Percentiles rank a stretch among this genome's conserved stretches.
phyloP scores from a whole-genome alignment of 352 stramenopile genomes.

The Pythium apleroticum region DNA sequence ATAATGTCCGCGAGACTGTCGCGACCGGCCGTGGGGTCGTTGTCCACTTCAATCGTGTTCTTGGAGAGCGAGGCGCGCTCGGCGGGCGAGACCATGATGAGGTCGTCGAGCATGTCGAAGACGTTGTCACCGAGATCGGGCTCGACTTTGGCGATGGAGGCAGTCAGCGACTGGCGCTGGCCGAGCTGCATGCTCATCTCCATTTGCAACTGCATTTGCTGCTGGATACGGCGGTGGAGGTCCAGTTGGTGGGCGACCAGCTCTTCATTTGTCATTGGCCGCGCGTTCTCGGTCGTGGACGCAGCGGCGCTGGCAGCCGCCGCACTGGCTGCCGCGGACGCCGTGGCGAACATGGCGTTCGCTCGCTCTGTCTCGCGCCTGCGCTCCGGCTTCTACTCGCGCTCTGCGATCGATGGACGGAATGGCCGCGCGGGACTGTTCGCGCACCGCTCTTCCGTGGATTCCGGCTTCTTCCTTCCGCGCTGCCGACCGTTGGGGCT shows the following conservation, averaged over 20 bases:
- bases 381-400: conserved; percentile 17
- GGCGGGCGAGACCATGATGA: conserved; percentile 74
- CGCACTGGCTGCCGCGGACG: conserved; percentile 29
- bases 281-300: conserved; percentile 25
- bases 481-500: conserved; percentile 6
- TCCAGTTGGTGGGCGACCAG: conserved; percentile 77
- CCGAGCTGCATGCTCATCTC: conserved; percentile 81
- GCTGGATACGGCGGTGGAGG: conserved; percentile 83
- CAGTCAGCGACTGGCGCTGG: conserved; percentile 53
- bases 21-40: conserved; percentile 37
- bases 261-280: conserved; percentile 74
- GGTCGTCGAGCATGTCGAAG: conserved; percentile 87
- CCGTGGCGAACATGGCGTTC: conserved; percentile 25
- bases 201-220: conserved; percentile 87
- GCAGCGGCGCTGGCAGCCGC: conserved; percentile 10
- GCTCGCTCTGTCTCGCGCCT: conserved; percentile 6
- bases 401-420: conserved; percentile 17
- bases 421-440: conserved; percentile 16
- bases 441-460: conserved; percentile 10
- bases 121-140: conserved; percentile 82
- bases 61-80: conserved; percentile 72
- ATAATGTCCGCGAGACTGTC: conserved; percentile 84
- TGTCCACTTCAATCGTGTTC: conserved; percentile 36
- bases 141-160: conserved; percentile 69
- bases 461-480: not conserved